These are phyloP conservation scores for Zoysia pacifica DNA, from an alignment of 176 grass and related monocot genomes.

Conservation along the genomic window DNA sequence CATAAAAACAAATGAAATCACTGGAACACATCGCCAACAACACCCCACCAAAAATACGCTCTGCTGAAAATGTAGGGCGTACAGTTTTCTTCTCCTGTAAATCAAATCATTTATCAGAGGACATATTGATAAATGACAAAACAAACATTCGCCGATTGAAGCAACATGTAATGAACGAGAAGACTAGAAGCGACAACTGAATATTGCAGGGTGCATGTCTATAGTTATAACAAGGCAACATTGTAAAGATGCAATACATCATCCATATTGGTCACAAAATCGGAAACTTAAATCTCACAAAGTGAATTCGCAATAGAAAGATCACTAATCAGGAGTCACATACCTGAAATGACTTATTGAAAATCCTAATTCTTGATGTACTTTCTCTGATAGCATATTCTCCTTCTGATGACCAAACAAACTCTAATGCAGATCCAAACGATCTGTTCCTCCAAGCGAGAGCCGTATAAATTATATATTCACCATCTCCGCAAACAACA, in stretches of 20 bases:
- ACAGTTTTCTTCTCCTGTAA: conserved; percentile 95
- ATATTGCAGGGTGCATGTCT: not conserved
- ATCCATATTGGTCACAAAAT: conserved; percentile 1
- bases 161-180: not conserved
- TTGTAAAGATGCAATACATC: not conserved
- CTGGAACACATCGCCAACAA: conserved; percentile 93
- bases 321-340: not conserved
- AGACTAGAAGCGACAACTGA: not conserved
- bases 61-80: conserved; percentile 81
- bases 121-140: not conserved
- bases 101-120: conserved; percentile 27
- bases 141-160: not conserved
- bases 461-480: conserved; percentile 96
- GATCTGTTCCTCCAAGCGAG: conserved; percentile 99
- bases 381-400: conserved; percentile 95
- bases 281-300: not conserved
- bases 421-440: conserved; percentile 90
- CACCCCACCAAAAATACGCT: conserved; percentile 91
- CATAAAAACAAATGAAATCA: conserved; percentile 99
- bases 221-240: not conserved
- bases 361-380: conserved; percentile 92
- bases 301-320: conserved; percentile 7
- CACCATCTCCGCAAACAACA: conserved; percentile 96
- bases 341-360: conserved; percentile 93
- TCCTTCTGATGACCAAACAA: conserved; percentile 93